Evolutionary conservation across 371 early-diverging fungal species (phyloP), one percentile per base, ranked within the genome.

Genomic region (Syncephalastrum contaminatum): DNA sequence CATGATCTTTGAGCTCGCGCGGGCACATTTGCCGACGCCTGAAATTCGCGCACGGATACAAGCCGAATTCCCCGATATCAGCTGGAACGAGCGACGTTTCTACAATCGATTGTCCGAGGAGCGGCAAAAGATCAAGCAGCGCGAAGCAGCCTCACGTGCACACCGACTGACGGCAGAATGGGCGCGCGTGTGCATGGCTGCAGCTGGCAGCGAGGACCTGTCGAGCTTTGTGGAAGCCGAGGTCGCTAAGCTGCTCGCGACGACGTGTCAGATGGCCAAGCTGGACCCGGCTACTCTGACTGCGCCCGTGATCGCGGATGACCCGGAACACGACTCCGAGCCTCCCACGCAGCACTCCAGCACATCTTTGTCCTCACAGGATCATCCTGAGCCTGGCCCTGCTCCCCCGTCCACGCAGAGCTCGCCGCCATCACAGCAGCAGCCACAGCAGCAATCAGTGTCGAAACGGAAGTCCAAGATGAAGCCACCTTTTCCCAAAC

Each of bases 1-100:
- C 54, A 50, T 81, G 39, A 84, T 84, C 49, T 74, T 70, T 18
- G 67, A 74, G 39, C 46, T 81, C 41, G 67, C 79, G 62, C 63
- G 83, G 21, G 57, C 72, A 42, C 66, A 72, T n/a, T 64, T 82
- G 48, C 60, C 77, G 14, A 84, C 85, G 0, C 68, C 77, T 16
- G 85, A 84, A 24, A 81, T 83, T 19, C 69, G 85, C 16, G 66
- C 63, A 15, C 62, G 70, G 4, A 79, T 84, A 49, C 75, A 78
- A 59, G 69, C 62, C 6, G 80, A 75, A 40, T 84, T 81, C 54
- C 79, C 83, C 3, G 66, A 75, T 46, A 64, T 82, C 19, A 69
- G 73, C n/a, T 84, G 85, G 85, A 83, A 84, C 43, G 85, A 84
- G 40, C 77, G 85, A 45, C 68, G 85, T 1, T 84, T 84, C 58